Evolutionary conservation across 192 early-diverging fungal species (phyloP).

Genomic region (Linnemannia zychae): DNA sequence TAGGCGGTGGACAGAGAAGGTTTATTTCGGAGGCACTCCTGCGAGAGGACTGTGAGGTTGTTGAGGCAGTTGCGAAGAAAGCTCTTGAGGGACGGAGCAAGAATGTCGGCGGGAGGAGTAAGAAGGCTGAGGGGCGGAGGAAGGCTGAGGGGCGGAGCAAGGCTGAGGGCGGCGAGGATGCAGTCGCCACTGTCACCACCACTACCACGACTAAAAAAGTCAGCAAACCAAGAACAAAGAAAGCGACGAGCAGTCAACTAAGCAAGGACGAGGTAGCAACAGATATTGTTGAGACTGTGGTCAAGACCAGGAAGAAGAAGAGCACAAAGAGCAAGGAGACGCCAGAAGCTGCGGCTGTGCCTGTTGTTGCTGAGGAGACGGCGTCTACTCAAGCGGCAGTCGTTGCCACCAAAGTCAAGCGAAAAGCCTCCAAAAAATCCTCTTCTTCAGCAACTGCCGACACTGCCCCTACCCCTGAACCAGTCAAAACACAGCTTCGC

Average conservation of each 20-base stretch:
- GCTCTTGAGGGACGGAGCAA: too few species aligned
- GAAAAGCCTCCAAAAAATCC: conserved; percentile 8
- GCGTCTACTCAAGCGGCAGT: background rate
- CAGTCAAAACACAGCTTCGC: conserved; percentile 63
- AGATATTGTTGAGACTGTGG: too few species aligned
- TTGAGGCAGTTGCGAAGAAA: background rate
- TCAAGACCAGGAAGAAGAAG: background rate
- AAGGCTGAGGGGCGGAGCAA: background rate
- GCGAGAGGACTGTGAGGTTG: background rate
- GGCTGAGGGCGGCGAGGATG: background rate
- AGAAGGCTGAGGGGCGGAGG: background rate
- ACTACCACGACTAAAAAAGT: background rate
- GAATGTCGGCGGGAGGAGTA: too few species aligned
- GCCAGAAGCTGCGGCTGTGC: background rate
- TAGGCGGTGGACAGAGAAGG: background rate
- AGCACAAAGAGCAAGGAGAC: background rate
- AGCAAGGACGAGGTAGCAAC: background rate
- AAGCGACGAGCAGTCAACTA: background rate
- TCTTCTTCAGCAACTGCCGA: background rate
- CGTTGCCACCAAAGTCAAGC: conserved; percentile 7
- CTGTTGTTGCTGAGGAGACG: background rate
- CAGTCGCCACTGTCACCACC: background rate
- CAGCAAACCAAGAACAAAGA: background rate
- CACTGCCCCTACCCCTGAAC: background rate
- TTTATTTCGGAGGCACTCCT: background rate